Evolutionary conservation across 2,329 filamentous ascomycete genomes (phyloP).

Genomic region (Hysterium pulicare): DNA sequence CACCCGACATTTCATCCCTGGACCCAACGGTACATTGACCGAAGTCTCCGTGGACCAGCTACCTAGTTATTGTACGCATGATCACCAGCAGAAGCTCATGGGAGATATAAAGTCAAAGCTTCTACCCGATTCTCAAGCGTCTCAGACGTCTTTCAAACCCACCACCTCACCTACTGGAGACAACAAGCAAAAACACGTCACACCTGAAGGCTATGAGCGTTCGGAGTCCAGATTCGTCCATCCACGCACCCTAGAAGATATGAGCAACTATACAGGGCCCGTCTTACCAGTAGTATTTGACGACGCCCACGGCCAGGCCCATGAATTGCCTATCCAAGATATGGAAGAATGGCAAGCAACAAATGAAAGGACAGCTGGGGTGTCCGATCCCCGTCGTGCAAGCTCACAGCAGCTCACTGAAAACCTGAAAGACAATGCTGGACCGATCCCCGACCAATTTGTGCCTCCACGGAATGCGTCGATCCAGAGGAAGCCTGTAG

Average conservation of each 20-base stretch:
- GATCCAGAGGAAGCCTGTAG: too few species aligned
- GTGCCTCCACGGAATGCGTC: too few species aligned
- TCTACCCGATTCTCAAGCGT: too few species aligned
- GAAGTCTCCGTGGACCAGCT: conserved; percentile 47
- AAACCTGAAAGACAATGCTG: too few species aligned
- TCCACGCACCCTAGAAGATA: conserved; percentile 40
- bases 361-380: too few species aligned
- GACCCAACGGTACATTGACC: conserved; percentile 30
- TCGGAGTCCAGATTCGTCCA: conserved; percentile 47
- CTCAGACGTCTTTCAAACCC: conserved; percentile 9
- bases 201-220: conserved; percentile 39
- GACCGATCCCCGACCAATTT: too few species aligned
- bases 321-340: background rate
- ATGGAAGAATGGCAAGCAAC: background rate
- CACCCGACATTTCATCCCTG: conserved; percentile 49
- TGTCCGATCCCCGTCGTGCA: too few species aligned
- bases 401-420: too few species aligned
- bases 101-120: conserved; percentile 16
- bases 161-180: conserved; percentile 38
- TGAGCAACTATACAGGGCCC: conserved; percentile 23
- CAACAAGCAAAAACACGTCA: conserved; percentile 33
- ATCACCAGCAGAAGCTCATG: conserved; percentile 28
- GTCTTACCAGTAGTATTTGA: conserved; percentile 28
- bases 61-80: conserved; percentile 28
- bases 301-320: background rate